A percentile compares a stretch with the other conserved stretches of the same genome.
phyloP scores from a whole-genome alignment of 148 eudicot species.

The Spergularia bocconei region DNA sequence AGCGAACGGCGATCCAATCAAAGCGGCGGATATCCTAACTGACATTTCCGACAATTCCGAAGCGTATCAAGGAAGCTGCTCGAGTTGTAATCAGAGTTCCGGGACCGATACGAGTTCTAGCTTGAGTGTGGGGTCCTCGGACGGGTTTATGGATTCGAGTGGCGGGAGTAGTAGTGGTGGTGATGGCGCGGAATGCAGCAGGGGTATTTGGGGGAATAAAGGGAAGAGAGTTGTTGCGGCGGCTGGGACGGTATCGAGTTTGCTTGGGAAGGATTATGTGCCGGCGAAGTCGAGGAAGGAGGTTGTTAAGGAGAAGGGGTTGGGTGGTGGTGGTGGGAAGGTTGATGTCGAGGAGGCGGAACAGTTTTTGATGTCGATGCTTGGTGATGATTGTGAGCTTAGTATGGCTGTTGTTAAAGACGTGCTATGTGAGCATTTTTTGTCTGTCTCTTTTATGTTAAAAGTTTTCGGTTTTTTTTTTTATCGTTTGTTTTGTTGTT shows the following conservation, averaged over 20 bases:
- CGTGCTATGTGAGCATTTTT: constrained; percentile 62
- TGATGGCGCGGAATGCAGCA: neutral
- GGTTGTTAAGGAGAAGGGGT: constrained; percentile 32
- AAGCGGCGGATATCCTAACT: constrained; percentile 61
- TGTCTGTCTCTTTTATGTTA: neutral
- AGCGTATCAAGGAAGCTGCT: constrained; percentile 36
- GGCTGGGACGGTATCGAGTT: constrained; percentile 62
- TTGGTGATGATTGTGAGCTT: constrained; percentile 72
- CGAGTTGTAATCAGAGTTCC: constrained; percentile 46
- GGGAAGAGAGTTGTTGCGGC: constrained; percentile 66
- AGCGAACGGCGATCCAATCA: constrained; percentile 50
- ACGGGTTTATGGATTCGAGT: constrained; percentile 28
- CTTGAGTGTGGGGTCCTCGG: constrained; percentile 27
- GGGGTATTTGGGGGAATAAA: constrained; percentile 35
- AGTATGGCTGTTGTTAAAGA: constrained; percentile 79
- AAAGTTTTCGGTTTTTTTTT: neutral
- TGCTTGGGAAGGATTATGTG: constrained; percentile 70
- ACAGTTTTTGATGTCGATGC: constrained; percentile 84
- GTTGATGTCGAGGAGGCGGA: constrained; percentile 54
- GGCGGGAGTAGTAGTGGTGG: constrained; percentile 9
- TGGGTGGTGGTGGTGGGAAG: constrained; percentile 29
- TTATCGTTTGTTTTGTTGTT: neutral
- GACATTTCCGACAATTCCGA: constrained; percentile 32
- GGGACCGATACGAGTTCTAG: constrained; percentile 26
- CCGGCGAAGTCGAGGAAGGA: constrained; percentile 41